Base-by-base conservation (phyloP, 2,329 filamentous ascomycete species). In the Cryoendolithus antarcticus region DNA sequence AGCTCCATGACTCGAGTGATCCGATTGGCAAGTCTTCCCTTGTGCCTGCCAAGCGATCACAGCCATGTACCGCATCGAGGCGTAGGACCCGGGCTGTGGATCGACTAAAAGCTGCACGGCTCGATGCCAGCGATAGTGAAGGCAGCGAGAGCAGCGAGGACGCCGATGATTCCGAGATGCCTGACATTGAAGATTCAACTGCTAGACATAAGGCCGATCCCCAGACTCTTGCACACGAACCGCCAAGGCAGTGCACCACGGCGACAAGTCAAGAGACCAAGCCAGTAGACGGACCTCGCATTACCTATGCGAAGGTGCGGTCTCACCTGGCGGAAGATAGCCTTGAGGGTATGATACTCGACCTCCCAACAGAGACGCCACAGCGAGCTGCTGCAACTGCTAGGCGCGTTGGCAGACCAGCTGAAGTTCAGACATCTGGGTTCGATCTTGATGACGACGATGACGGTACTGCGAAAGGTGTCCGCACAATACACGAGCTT, bases 401-500 rank as follows among this genome's bases (percentile, higher is more conserved):
- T 41, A 52, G 41, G 44, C 47, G 38, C 9, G 12, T 36, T 28
- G 38, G 30, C 19, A 40, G 11, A n/a, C 21, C 38, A 7, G 34
- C 4, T 31, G 42, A 45, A 32, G 48, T 44, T 13, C 35, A 11
- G 6, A 12, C 12, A n/a, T 30, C 39, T 27, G 34, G 8, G 3
- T 52, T 56, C 30, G 50, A 59, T 34, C 44, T 57, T 10, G 63
- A 68, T 4, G 64, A 69, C 9, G 66, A 68, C 9, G 62, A 62
- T 24, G 62, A 66, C 30, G 59, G 55, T 34, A 49, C 59, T 40
- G 50, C 62, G 50, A 59, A 60, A 12, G 53, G 60, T 19, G 64
- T 76, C 34, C 67, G 72, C 42, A 75, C 70, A 40, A 73, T 78
- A 19, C 74, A 80, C 46, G 76, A 80, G 52, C 62, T 80, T 28